Percentiles rank a stretch among this genome's conserved stretches.
phyloP scores from a whole-genome alignment of 208 protist genomes.

The Acanthamoeba triangularis region DNA sequence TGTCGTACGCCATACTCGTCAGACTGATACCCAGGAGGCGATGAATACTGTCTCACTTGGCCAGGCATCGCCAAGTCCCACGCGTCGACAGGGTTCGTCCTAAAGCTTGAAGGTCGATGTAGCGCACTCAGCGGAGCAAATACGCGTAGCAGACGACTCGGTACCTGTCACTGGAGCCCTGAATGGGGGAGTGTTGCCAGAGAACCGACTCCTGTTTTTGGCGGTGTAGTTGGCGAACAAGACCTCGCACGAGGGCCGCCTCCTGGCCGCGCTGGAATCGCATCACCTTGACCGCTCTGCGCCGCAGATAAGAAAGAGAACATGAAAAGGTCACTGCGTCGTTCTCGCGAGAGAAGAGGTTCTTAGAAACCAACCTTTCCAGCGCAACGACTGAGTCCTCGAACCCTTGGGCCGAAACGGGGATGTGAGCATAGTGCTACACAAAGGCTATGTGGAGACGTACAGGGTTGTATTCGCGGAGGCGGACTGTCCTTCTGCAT shows the following conservation, averaged over 20 bases:
- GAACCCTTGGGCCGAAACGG: background rate
- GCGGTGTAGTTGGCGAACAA: background rate
- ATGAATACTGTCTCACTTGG: background rate
- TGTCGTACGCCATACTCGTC: background rate
- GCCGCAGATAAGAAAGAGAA: background rate
- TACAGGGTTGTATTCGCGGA: slow-evolving; percentile 19
- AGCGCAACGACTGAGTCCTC: background rate
- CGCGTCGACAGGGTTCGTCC: background rate
- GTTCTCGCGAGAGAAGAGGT: background rate
- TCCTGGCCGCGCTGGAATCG: slow-evolving; percentile 3
- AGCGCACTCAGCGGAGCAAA: background rate
- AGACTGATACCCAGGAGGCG: background rate
- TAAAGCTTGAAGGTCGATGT: background rate
- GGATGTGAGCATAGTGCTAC: background rate
- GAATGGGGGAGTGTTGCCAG: background rate
- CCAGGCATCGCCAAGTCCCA: background rate
- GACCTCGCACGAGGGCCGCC: slow-evolving; percentile 4
- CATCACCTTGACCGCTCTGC: background rate
- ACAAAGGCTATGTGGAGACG: background rate
- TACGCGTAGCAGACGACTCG: background rate
- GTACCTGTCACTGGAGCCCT: background rate
- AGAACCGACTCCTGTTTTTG: background rate
- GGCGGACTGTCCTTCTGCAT: background rate
- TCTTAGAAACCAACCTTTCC: background rate
- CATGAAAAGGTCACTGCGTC: background rate